These are phyloP conservation scores for Colletotrichum sp. DNA, from an alignment of 2,329 filamentous ascomycete species.

Conservation along the genomic window DNA sequence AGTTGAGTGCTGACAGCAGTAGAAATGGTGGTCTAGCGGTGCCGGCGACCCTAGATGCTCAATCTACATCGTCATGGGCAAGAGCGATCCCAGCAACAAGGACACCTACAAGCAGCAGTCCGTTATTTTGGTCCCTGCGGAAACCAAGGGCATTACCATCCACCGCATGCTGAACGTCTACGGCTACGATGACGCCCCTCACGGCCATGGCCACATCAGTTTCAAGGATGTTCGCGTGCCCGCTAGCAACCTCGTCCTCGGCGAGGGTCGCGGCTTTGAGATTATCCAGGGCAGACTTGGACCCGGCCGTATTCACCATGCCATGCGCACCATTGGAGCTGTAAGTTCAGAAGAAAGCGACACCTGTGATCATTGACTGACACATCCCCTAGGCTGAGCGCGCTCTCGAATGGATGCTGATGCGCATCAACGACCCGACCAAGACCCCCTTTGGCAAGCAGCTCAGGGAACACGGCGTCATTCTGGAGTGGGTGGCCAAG, in stretches of 20 bases:
- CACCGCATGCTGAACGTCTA: conserved; percentile 94
- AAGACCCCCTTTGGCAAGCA: conserved; percentile 93
- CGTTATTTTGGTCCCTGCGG: conserved; percentile 85
- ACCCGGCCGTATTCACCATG: conserved; percentile 95
- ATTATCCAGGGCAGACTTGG: conserved; percentile 98
- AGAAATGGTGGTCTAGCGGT: conserved; percentile 99
- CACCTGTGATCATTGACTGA: neutral
- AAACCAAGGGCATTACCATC: conserved; percentile 85
- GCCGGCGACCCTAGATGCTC: conserved; percentile 91
- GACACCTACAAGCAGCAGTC: conserved; percentile 91
- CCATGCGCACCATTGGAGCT: conserved; percentile 92
- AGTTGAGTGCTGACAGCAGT: neutral
- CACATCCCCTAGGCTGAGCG: conserved; percentile 69
- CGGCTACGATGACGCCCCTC: conserved; percentile 97
- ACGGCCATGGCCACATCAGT: conserved; percentile 91
- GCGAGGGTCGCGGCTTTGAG: conserved; percentile 93
- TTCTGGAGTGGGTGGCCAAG: conserved; percentile 92
- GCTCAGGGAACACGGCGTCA: conserved; percentile 87
- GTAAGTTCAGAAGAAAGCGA: conserved; percentile 46
- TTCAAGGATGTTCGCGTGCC: conserved; percentile 93
- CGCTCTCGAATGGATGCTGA: conserved; percentile 93
- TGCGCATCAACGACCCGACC: conserved; percentile 87
- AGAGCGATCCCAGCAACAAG: conserved; percentile 77
- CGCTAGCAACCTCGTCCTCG: conserved; percentile 82
- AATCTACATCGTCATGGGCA: conserved; percentile 97